Evolutionary conservation across 1,139 yeast genomes (phyloP).

Genomic region (Komagataea norvegica): DNA sequence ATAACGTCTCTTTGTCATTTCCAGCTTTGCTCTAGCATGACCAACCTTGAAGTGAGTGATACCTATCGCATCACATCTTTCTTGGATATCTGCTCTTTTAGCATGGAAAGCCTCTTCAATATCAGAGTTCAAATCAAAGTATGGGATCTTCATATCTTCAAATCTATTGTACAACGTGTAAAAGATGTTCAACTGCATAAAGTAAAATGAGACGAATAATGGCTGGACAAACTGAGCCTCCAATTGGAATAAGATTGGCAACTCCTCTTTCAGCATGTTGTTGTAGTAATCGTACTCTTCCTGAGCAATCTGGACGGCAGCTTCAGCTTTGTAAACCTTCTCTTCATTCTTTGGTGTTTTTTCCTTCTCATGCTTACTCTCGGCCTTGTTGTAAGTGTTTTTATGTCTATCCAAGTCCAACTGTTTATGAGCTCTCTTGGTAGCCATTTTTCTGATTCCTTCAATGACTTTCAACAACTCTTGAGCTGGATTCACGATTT

Average conservation of each 20-base stretch:
- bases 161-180: constrained; percentile 85
- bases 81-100: constrained; percentile 90
- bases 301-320: constrained; percentile 83
- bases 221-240: constrained; percentile 93
- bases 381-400: constrained; percentile 62
- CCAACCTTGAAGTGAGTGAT: constrained; percentile 88
- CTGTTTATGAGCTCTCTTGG: constrained; percentile 93
- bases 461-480: constrained; percentile 80
- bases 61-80: constrained; percentile 78
- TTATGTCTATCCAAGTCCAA: constrained; percentile 87
- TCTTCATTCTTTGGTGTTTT: constrained; percentile 86
- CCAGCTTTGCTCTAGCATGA: constrained; percentile 79
- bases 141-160: constrained; percentile 96
- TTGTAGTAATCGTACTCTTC: constrained; percentile 96
- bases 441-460: constrained; percentile 84
- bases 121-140: constrained; percentile 81
- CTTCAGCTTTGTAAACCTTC: constrained; percentile 80
- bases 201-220: constrained; percentile 86
- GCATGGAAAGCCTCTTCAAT: constrained; percentile 71
- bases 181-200: constrained; percentile 95
- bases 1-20: constrained; percentile 72
- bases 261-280: constrained; percentile 84
- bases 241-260: constrained; percentile 79
- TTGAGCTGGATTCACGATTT: constrained; percentile 89
- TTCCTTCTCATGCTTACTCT: constrained; percentile 80